A percentile compares a stretch with the other conserved stretches of the same genome.
Conservation (phyloP, 352 stramenopile species). For the Discostella stelligera region DNA sequence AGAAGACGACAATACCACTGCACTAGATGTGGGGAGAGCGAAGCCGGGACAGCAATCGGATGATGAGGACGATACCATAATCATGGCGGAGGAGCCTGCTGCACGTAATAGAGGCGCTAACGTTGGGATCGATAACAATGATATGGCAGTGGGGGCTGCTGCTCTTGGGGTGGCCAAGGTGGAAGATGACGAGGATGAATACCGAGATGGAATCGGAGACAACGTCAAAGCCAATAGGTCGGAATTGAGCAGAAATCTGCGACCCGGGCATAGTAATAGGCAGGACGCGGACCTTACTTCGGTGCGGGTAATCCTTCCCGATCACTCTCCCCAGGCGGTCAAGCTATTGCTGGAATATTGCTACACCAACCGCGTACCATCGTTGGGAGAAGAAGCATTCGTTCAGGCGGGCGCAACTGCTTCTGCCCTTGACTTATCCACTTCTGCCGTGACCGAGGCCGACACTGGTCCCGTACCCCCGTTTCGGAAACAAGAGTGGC, state of each 20-base stretch:
- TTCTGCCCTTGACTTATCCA: conserved; percentile 1
- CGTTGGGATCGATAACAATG: conserved; percentile 1
- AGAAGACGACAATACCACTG: conserved; percentile 30
- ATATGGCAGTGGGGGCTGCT: neutral
- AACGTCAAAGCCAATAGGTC: neutral
- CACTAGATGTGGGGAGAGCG: neutral
- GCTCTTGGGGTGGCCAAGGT: conserved; percentile 41
- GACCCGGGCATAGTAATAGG: neutral
- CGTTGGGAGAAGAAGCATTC: conserved; percentile 70
- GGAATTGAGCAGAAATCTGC: neutral
- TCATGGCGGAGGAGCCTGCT: conserved; percentile 1
- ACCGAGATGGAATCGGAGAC: conserved; percentile 15
- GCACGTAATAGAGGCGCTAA: neutral
- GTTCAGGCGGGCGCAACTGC: conserved; percentile 25
- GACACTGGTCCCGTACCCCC: conserved; percentile 48
- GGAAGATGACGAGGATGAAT: conserved; percentile 54
- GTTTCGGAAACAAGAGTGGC: conserved; percentile 52
- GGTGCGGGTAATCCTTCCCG: conserved; percentile 31
- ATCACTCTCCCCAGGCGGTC: conserved; percentile 72
- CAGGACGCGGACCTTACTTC: conserved; percentile 8
- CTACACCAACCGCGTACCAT: conserved; percentile 76
- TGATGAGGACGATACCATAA: conserved; percentile 31
- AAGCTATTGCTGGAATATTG: conserved; percentile 77
- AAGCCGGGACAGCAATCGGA: conserved; percentile 13
- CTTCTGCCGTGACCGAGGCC: conserved; percentile 19